These are phyloP conservation scores for Botrytis deweyae DNA, from an alignment of 2,329 filamentous ascomycete species.

Conservation along the genomic window DNA sequence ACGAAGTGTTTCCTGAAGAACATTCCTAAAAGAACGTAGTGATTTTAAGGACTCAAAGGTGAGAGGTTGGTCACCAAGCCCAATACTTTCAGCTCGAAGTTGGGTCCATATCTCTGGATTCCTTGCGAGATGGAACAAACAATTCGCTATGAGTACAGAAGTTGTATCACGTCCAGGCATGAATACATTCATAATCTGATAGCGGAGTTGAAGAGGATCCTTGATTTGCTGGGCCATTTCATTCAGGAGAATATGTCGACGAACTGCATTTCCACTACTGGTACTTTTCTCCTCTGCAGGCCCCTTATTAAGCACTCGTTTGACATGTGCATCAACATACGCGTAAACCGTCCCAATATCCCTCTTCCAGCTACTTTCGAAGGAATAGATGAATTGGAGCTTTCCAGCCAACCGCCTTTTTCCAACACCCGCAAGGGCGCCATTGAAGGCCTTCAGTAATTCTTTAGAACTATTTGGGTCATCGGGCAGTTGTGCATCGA, in stretches of 20 bases:
- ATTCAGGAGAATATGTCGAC: slow-evolving; percentile 53
- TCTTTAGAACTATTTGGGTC: slow-evolving; percentile 13
- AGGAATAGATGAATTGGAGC: neutral
- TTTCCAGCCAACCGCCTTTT: neutral
- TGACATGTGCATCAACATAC: slow-evolving; percentile 49
- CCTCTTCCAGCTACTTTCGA: slow-evolving; percentile 11
- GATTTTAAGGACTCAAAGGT: slow-evolving; percentile 24
- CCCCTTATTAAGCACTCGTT: slow-evolving; percentile 36
- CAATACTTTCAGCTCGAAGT: slow-evolving; percentile 45
- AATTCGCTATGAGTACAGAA: slow-evolving; percentile 33
- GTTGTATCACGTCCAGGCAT: slow-evolving; percentile 57
- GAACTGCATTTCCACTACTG: slow-evolving; percentile 33
- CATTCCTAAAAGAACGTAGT: slow-evolving; percentile 47
- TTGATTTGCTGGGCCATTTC: slow-evolving; percentile 51
- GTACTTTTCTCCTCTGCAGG: slow-evolving; percentile 32
- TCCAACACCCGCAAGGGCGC: neutral
- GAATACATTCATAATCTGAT: slow-evolving; percentile 50
- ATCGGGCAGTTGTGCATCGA: neutral
- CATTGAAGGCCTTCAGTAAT: slow-evolving; percentile 3
- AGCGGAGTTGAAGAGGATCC: slow-evolving; percentile 41
- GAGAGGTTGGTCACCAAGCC: slow-evolving; percentile 19
- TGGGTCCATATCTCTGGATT: slow-evolving; percentile 25
- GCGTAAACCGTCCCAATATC: slow-evolving; percentile 41
- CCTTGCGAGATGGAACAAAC: neutral
- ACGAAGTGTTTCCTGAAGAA: slow-evolving; percentile 44